These are phyloP conservation scores for Vickermania spadyakhi DNA, from an alignment of 208 protist species.

Conservation along the genomic window DNA sequence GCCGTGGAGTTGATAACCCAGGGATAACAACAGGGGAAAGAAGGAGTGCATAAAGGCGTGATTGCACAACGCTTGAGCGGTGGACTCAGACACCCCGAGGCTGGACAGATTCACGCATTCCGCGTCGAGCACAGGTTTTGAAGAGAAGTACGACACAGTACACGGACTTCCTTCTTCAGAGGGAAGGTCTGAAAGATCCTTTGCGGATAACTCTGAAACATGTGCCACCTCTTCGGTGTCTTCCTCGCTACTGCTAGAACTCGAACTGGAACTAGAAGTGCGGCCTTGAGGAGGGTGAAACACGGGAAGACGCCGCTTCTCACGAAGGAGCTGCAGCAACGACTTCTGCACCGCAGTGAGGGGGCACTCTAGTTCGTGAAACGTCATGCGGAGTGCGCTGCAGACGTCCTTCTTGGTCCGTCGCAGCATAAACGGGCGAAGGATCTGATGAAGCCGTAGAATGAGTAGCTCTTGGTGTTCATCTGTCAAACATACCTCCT, in stretches of 20 bases:
- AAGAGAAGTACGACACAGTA: neutral
- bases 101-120: constrained; percentile 19
- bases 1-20: neutral
- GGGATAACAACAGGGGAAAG: constrained; percentile 19
- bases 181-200: neutral
- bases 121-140: neutral
- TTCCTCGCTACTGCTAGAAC: neutral
- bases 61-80: constrained; percentile 47
- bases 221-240: neutral
- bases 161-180: neutral
- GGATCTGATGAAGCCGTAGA: constrained; percentile 87
- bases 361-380: constrained; percentile 31
- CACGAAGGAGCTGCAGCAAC: constrained; percentile 56
- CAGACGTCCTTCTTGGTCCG: constrained; percentile 94
- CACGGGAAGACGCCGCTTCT: constrained; percentile 16
- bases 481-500: constrained; percentile 31
- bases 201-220: neutral
- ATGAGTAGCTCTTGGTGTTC: constrained; percentile 64
- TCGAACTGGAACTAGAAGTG: neutral
- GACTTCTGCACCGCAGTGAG: constrained; percentile 41
- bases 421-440: constrained; percentile 93
- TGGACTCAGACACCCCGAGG: constrained; percentile 26
- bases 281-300: neutral
- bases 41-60: constrained; percentile 51
- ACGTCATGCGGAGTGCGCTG: constrained; percentile 84